phyloP scores from a whole-genome alignment of 305 asterid genomes.

The Fraxinus floribunda region DNA sequence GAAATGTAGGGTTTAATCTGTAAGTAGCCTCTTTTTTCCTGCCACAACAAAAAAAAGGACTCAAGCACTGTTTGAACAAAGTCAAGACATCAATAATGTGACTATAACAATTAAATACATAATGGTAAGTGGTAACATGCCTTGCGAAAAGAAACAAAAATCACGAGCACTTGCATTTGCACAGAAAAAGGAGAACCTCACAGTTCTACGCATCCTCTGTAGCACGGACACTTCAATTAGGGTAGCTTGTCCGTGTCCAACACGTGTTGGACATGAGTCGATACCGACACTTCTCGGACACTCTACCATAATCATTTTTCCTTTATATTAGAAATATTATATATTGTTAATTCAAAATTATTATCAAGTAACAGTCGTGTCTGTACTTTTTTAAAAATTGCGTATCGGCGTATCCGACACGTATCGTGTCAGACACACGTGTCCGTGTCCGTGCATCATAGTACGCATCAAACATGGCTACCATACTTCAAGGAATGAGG shows the following conservation, averaged over 20 bases:
- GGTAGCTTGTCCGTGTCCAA: no score
- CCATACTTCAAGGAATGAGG: neutral
- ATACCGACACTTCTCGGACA: no score
- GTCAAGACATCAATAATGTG: conserved; percentile 2
- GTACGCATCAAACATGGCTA: neutral
- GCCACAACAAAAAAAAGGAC: conserved; percentile 30
- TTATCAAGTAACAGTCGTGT: no score
- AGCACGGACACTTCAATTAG: no score
- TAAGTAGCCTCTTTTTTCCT: conserved; percentile 82
- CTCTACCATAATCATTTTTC: no score
- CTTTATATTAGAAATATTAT: no score
- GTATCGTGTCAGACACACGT: no score
- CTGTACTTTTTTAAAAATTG: no score
- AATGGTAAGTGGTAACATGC: neutral
- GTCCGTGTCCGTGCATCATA: no score
- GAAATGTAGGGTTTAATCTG: conserved; percentile 70
- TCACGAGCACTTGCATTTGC: neutral
- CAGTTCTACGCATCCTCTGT: neutral
- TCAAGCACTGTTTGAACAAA: conserved; percentile 14
- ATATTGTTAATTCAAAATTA: no score
- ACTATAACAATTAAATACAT: conserved; percentile 2
- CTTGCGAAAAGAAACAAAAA: neutral
- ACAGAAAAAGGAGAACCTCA: neutral
- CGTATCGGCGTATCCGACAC: no score
- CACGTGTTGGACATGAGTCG: no score